Conservation (phyloP, 495 filamentous ascomycete genomes). For the Penicillium fimorum region DNA sequence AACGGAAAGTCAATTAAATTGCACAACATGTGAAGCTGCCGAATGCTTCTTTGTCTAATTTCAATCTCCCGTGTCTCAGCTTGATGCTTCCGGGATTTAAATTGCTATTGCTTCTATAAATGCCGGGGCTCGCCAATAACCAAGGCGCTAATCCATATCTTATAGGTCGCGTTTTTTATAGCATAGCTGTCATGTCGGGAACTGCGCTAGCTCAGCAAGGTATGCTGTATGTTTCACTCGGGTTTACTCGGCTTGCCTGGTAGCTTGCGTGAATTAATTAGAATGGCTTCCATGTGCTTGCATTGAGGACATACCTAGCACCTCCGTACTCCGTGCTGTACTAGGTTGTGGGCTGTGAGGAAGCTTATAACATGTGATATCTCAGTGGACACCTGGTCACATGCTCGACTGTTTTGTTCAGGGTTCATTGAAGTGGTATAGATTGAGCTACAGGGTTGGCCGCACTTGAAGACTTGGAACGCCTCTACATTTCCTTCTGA, state of each 20-base stretch:
- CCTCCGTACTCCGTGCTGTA: not conserved
- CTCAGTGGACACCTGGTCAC: not conserved
- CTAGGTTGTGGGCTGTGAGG: not conserved
- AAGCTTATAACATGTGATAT: not conserved
- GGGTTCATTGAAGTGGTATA: not conserved
- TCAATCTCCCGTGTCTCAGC: not conserved
- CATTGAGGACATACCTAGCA: not conserved
- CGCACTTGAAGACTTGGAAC: too few species aligned
- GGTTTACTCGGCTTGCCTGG: not conserved
- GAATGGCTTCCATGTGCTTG: not conserved
- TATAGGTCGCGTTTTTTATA: not conserved
- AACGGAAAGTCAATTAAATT: conserved; percentile 3
- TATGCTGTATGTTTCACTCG: not conserved
- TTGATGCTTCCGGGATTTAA: not conserved
- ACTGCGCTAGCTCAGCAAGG: not conserved
- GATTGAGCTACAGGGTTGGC: not conserved
- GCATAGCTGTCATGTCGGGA: not conserved
- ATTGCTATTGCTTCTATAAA: not conserved
- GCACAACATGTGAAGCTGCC: not conserved
- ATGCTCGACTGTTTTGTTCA: not conserved
- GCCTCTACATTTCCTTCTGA: not conserved
- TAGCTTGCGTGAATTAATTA: not conserved
- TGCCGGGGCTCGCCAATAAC: not conserved
- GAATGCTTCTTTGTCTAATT: conserved; percentile 2
- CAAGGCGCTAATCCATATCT: not conserved